Base-by-base conservation (phyloP, 2,329 filamentous ascomycete species). In the Furcasterigmium sp. region DNA sequence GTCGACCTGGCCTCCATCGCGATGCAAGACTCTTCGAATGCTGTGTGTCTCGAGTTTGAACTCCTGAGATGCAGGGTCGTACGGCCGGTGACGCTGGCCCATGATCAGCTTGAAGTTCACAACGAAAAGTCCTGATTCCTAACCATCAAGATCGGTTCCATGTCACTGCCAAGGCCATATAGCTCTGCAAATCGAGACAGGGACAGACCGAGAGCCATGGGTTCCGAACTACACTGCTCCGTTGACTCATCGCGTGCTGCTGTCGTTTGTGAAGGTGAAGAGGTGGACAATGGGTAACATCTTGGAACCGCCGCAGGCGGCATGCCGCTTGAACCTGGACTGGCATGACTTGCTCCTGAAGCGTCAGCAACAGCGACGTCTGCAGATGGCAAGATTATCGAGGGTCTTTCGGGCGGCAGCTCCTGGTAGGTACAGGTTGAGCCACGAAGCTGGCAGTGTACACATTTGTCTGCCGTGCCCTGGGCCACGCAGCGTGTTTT, bases 151-250 rank as follows among this genome's bases (percentile, higher is more conserved):
- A 61, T 59, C 15, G 58, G 58, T 44, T 61, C 58, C 58, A 61
- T 60, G 42, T 61, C 58, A 45, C 58, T 61, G 8, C 57, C 56
- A 4, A 61, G 51, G 13, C 58, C 58, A 44, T 61, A 60, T 6
- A 61, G 51, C 51, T 61, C 58, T 13, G 56, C 54, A 41, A 60
- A 61, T 21, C 57, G 53, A 17, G 46, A 39, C 6, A 51, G 50
- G 1, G 51, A 51, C 36, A 51, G 48, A 4, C 57, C 58, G 40
- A 61, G 44, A 18, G 57, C 55, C 11, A 45, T 35, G 11, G 11
- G 7, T 26, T 52, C 47, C 32, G 52, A 41, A 26, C 50, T 49
- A 8, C 48, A 42, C 15, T 47, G 45, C 46, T n/a, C n/a, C n/a
- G n/a, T n/a, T n/a, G n/a, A n/a, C n/a, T n/a, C n/a, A n/a, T n/a